A percentile compares a stretch with the other conserved stretches of the same genome.
phyloP scores from a whole-genome alignment of 2,329 filamentous ascomycete species.

The Microascus cirrosus region DNA sequence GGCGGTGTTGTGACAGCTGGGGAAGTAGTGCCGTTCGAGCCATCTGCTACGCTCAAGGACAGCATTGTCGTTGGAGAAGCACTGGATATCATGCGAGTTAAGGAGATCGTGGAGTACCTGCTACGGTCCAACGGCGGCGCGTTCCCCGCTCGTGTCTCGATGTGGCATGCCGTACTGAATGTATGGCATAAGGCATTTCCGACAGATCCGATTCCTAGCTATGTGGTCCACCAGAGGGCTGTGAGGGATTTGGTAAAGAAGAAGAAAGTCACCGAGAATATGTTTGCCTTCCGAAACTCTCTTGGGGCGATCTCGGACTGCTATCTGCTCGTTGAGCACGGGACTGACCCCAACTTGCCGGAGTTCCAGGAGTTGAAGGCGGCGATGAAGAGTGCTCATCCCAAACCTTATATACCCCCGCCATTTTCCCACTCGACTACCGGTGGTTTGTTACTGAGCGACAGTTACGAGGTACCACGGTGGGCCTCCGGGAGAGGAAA shows the following conservation, averaged over 20 bases:
- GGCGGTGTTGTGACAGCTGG: background rate
- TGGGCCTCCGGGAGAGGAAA: conserved; percentile 17
- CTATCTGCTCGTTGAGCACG: conserved; percentile 29
- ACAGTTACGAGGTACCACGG: conserved; percentile 5
- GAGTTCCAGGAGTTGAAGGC: conserved; percentile 30
- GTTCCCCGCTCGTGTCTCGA: conserved; percentile 36
- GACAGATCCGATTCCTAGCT: conserved; percentile 26
- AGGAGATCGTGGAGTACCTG: conserved; percentile 28
- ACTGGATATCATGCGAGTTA: conserved; percentile 15
- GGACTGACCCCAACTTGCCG: conserved; percentile 28
- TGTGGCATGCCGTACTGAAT: conserved; percentile 35
- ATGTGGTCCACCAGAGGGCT: conserved; percentile 24
- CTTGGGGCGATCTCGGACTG: conserved; percentile 31
- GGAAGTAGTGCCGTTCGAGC: background rate
- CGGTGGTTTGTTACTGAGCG: background rate
- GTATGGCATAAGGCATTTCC: conserved; percentile 31
- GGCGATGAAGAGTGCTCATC: conserved; percentile 34
- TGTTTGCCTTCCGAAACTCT: conserved; percentile 28
- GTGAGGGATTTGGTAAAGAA: conserved; percentile 25
- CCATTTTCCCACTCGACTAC: conserved; percentile 4
- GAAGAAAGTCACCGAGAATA: conserved; percentile 25
- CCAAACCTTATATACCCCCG: conserved; percentile 22
- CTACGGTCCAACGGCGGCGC: conserved; percentile 30
- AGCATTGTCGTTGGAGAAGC: background rate
- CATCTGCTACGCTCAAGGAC: background rate